Percentiles rank a stretch among this genome's conserved stretches.
Evolutionary conservation across 2,329 filamentous ascomycete species (phyloP).

Genomic region (Xylariaceae sp.): DNA sequence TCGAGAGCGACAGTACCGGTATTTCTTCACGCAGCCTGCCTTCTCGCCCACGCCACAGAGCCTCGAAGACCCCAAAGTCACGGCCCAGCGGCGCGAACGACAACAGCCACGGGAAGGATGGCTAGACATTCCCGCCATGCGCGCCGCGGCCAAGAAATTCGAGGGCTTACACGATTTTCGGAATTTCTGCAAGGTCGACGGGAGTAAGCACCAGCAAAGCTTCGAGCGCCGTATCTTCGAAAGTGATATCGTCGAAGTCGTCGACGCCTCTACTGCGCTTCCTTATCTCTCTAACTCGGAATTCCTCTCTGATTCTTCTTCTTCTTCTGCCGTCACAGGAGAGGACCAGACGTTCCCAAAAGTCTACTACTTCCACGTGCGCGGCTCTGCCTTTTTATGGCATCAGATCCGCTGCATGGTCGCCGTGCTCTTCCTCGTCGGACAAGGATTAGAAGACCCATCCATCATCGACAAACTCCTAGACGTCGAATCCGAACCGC

Average conservation of each 20-base stretch:
- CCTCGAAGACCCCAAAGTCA: constrained; percentile 39
- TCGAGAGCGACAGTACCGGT: constrained; percentile 83
- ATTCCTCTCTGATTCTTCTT: constrained; percentile 35
- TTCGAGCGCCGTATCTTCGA: constrained; percentile 75
- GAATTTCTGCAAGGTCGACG: constrained; percentile 93
- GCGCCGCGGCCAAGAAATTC: constrained; percentile 69
- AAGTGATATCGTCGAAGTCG: constrained; percentile 69
- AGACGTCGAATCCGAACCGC: constrained; percentile 63
- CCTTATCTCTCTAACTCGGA: constrained; percentile 47
- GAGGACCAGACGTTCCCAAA: constrained; percentile 42
- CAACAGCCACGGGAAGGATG: constrained; percentile 56
- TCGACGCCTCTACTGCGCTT: constrained; percentile 47
- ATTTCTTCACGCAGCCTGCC: constrained; percentile 95
- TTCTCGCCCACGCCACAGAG: constrained; percentile 62
- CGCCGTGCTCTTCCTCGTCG: constrained; percentile 85
- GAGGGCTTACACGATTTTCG: constrained; percentile 88
- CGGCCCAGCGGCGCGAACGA: constrained; percentile 21
- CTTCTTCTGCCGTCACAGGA: neutral
- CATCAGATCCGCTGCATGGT: constrained; percentile 96
- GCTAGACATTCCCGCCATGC: constrained; percentile 86
- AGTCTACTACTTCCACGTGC: constrained; percentile 81
- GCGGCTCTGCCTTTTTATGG: constrained; percentile 93
- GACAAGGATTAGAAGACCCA: constrained; percentile 77
- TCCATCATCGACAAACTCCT: constrained; percentile 68
- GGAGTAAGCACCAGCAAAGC: constrained; percentile 80